Evolutionary conservation across 371 early-diverging fungal genomes (phyloP).

Genomic region (Coemansia sp.): DNA sequence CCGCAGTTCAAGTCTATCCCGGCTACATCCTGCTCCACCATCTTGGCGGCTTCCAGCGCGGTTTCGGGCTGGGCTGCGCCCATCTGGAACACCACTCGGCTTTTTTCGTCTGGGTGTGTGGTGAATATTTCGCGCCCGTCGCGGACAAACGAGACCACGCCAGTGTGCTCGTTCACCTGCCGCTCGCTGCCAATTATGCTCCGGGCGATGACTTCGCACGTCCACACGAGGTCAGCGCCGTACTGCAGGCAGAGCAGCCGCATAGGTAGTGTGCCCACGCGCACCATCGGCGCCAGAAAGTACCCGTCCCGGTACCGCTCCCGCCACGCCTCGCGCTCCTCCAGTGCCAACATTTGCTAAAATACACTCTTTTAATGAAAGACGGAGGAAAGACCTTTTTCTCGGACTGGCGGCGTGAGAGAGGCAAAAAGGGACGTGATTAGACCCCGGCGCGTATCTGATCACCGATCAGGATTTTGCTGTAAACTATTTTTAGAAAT

Average conservation of each 20-base stretch:
- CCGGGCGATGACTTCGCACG: conserved; percentile 89
- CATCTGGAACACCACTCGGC: conserved; percentile 70
- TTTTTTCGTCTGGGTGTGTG: conserved; percentile 67
- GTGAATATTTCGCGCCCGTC: conserved; percentile 60
- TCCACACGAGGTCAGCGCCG: conserved; percentile 92
- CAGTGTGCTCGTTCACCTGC: conserved; percentile 63
- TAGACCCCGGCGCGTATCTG: no score
- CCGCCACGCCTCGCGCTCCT: neutral
- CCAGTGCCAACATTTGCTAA: neutral
- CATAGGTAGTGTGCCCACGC: conserved; percentile 87
- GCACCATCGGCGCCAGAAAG: conserved; percentile 92
- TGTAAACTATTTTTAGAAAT: no score
- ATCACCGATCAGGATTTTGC: no score
- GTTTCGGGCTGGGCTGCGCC: conserved; percentile 83
- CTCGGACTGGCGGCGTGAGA: no score
- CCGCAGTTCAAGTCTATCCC: conserved; percentile 96
- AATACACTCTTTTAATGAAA: neutral
- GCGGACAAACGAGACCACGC: conserved; percentile 66
- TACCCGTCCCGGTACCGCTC: conserved; percentile 56
- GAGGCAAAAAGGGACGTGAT: no score
- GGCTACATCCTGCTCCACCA: conserved; percentile 79
- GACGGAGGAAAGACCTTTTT: neutral
- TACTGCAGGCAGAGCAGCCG: conserved; percentile 79
- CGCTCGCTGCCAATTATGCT: conserved; percentile 80
- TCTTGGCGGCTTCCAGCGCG: conserved; percentile 84